Percentiles rank a stretch among this genome's conserved stretches.
Evolutionary conservation across 2,329 filamentous ascomycete genomes (phyloP).

Genomic region (Neobulgaria alba): DNA sequence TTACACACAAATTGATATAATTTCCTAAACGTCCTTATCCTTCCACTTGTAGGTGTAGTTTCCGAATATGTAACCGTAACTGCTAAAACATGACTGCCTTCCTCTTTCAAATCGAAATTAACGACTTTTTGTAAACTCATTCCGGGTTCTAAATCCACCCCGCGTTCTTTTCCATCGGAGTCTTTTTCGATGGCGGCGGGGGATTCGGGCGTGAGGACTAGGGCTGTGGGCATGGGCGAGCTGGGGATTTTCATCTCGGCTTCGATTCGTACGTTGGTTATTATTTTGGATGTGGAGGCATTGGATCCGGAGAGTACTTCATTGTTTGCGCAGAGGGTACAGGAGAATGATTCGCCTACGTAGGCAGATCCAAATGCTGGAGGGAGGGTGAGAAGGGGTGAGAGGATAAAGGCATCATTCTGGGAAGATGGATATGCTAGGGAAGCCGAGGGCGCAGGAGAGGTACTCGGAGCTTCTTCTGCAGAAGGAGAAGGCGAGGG

Average conservation of each 20-base stretch:
- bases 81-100: conserved; percentile 86
- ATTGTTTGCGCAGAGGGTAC: conserved; percentile 93
- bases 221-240: conserved; percentile 49
- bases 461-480: conserved; percentile 36
- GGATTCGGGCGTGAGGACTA: conserved; percentile 43
- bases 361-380: conserved; percentile 90
- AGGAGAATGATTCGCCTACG: conserved; percentile 90
- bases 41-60: conserved; percentile 59
- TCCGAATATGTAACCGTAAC: conserved; percentile 95
- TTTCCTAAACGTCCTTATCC: conserved; percentile 83
- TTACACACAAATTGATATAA: conserved; percentile 96
- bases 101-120: conserved; percentile 82
- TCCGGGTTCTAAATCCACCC: conserved; percentile 48
- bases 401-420: conserved; percentile 42
- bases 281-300: conserved; percentile 32
- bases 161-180: conserved; percentile 12
- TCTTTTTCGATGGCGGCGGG: conserved; percentile 10
- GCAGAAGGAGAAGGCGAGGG: conserved; percentile 26
- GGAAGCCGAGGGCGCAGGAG: conserved; percentile 46
- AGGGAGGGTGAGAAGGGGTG: conserved; percentile 69
- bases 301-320: conserved; percentile 45
- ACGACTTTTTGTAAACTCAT: conserved; percentile 74
- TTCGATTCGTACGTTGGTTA: conserved; percentile 72
- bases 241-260: conserved; percentile 92
- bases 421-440: conserved; percentile 58